Percentiles rank a stretch among this genome's conserved stretches.
Evolutionary conservation across 2,329 filamentous ascomycete species (phyloP).

Genomic region (Cytospora chrysosperma): DNA sequence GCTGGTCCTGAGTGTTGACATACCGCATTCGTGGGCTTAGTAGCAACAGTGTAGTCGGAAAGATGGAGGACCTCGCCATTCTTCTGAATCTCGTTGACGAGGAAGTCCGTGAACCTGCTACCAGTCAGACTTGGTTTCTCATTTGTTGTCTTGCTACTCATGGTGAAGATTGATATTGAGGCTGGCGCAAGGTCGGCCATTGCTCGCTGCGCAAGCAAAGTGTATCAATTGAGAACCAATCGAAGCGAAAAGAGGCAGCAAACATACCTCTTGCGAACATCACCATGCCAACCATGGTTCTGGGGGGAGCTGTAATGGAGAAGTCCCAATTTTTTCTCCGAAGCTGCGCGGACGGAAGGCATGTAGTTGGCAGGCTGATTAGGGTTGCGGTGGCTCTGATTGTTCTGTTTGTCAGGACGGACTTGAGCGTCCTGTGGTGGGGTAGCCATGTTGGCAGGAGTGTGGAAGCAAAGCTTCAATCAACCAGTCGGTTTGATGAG

Average conservation of each 20-base stretch:
- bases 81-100: conserved; percentile 83
- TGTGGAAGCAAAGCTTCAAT: conserved; percentile 3
- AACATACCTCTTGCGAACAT: conserved; percentile 45
- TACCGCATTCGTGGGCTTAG: conserved; percentile 11
- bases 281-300: conserved; percentile 43
- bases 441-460: conserved; percentile 2
- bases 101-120: conserved; percentile 79
- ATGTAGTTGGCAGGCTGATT: conserved; percentile 20
- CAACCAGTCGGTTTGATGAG: neutral
- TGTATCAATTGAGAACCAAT: neutral
- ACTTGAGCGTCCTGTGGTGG: conserved; percentile 3
- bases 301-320: conserved; percentile 40
- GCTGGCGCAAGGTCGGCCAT: neutral
- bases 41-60: conserved; percentile 31
- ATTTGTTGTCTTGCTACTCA: neutral
- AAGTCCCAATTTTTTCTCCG: conserved; percentile 42
- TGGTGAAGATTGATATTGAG: neutral
- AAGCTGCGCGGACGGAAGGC: conserved; percentile 30
- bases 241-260: neutral
- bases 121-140: conserved; percentile 14
- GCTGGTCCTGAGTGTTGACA: conserved; percentile 14
- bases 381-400: conserved; percentile 13
- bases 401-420: neutral
- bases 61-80: conserved; percentile 77
- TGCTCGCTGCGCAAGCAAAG: neutral